These are phyloP conservation scores for Naematelia aurantialba DNA, from an alignment of 768 basidiomycete species.

Conservation along the genomic window DNA sequence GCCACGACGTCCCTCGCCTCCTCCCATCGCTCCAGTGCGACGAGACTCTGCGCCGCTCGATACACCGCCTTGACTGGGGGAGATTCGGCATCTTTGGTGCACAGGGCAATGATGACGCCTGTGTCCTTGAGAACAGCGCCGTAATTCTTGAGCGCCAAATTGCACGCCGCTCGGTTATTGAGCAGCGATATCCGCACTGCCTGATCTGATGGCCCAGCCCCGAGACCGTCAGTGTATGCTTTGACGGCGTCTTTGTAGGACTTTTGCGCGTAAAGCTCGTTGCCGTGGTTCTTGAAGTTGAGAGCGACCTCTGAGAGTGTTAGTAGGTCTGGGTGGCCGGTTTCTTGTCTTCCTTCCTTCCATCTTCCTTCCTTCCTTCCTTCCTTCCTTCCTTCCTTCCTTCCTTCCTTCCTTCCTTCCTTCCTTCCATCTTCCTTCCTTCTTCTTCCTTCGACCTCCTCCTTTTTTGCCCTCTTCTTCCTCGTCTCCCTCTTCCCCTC, in stretches of 20 bases:
- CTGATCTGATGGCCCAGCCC: slow-evolving; percentile 69
- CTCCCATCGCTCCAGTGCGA: slow-evolving; percentile 67
- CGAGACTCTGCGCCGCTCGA: slow-evolving; percentile 72
- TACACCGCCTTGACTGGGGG: slow-evolving; percentile 74
- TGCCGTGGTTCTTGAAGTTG: slow-evolving; percentile 93
- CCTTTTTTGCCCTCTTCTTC: too few relatives aligned
- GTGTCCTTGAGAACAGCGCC: slow-evolving; percentile 75
- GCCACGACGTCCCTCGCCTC: slow-evolving; percentile 85
- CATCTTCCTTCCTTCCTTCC: too few relatives aligned
- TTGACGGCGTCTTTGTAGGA: slow-evolving; percentile 78
- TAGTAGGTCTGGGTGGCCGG: too few relatives aligned
- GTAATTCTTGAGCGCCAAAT: slow-evolving; percentile 84
- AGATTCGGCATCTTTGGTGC: slow-evolving; percentile 10
- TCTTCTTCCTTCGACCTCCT: too few relatives aligned
- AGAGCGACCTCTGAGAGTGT: slow-evolving; percentile 82
- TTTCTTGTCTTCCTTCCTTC: too few relatives aligned
- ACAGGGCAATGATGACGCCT: slow-evolving; percentile 34
- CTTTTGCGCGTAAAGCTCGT: slow-evolving; percentile 86
- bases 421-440: too few relatives aligned
- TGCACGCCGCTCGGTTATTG: slow-evolving; percentile 88
- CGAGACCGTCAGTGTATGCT: slow-evolving; percentile 87
- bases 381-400: too few relatives aligned
- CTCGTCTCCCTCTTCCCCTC: too few relatives aligned
- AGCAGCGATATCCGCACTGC: slow-evolving; percentile 58
- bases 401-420: too few relatives aligned